Evolutionary conservation across 495 filamentous ascomycete species (phyloP), one percentile per base, ranked within the genome.

Genomic region (Xylaria scruposa): DNA sequence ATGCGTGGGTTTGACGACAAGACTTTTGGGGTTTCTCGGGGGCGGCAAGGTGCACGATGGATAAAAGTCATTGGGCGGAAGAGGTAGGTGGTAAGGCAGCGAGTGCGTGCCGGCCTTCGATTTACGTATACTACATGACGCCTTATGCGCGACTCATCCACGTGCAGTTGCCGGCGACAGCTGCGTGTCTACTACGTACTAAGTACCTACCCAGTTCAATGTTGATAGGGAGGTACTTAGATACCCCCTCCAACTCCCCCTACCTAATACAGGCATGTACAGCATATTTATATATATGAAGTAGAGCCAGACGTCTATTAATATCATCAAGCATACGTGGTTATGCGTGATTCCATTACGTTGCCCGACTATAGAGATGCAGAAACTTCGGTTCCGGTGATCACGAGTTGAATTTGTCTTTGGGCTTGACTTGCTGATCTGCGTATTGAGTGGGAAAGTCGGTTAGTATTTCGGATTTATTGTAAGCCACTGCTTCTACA

Each of bases 21-120:
- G 42, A 29, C 62, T n/a, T 31, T 3, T 36, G 29, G 31, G 31
- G 38, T 29, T 56, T 40, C 47, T 56, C 13, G 33, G n/a, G 46
- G 64, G 13, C 65, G 65, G 42, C 65, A 19, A 67, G 49, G 64
- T 42, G 19, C 33, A 56, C 64, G 47, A 56, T 67, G 46, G 42
- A 46, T 21, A 1, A 19, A n/a, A 60, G 31, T 19, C 33, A 60
- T 65, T 47, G 42, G 40, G 62, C 24, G n/a, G 63, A 38, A 49
- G 46, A 51, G 47, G 49, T 29, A 53, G 47, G 31, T 54, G 49
- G 49, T 44, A 67, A 67, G 49, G 65, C 49, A 40, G 65, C 12
- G 49, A 56, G 36, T 38, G 31, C 6, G 56, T 60, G 60, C 31
- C 44, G 49, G 31, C 40, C 44, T 17, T 29, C 62, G 24, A 26